Percentiles rank a stretch among this genome's conserved stretches.
These are phyloP conservation scores for Fraxinus platypoda DNA, from an alignment of 305 asterid species.

Conservation along the genomic window DNA sequence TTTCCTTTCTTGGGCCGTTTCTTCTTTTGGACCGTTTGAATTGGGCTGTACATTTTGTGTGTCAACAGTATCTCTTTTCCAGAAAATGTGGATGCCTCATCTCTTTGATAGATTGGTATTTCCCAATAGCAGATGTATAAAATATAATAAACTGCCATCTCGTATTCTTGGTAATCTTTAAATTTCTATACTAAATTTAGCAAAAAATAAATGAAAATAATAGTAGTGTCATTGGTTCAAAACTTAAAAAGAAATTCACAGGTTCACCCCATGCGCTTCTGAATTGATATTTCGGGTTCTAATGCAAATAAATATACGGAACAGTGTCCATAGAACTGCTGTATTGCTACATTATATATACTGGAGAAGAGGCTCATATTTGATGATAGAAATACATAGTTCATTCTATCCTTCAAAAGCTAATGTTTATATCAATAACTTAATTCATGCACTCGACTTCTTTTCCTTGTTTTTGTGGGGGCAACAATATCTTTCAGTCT, in stretches of 20 bases:
- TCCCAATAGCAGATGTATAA: neutral
- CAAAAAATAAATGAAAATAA: neutral
- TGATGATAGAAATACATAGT: neutral
- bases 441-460: neutral
- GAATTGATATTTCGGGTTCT: neutral
- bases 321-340: neutral
- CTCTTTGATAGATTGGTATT: neutral
- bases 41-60: too few species aligned
- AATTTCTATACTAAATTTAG: constrained; percentile 3
- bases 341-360: neutral
- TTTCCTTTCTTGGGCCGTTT: too few species aligned
- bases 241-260: neutral
- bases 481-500: neutral
- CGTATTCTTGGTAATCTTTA: neutral
- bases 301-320: neutral
- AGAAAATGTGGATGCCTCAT: constrained; percentile 1
- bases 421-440: neutral
- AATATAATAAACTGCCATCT: neutral
- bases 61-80: constrained; percentile 11
- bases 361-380: neutral
- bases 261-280: neutral
- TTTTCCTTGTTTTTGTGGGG: neutral
- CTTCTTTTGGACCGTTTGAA: too few species aligned
- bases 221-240: neutral
- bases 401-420: neutral